These are phyloP conservation scores for Diplodia intermedia DNA, from an alignment of 2,329 filamentous ascomycete genomes.

Conservation along the genomic window DNA sequence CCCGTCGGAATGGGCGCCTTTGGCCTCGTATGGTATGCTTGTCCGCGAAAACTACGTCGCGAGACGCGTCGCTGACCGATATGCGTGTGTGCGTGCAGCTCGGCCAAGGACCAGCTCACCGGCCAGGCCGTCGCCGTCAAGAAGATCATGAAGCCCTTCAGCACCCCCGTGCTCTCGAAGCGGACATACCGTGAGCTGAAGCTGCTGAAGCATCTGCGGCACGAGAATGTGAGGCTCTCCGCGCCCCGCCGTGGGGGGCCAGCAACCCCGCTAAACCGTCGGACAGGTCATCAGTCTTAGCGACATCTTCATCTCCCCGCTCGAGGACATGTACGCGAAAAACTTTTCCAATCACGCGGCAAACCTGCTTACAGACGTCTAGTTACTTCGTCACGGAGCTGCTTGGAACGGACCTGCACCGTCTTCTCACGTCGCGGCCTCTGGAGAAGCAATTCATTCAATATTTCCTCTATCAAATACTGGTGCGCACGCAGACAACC, in stretches of 20 bases:
- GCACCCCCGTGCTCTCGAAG: constrained; percentile 97
- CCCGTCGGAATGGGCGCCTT: constrained; percentile 99
- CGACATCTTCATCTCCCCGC: constrained; percentile 98
- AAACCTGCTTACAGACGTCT: constrained; percentile 36
- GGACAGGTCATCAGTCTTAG: constrained; percentile 88
- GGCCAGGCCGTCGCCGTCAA: constrained; percentile 97
- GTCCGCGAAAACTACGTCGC: constrained; percentile 24
- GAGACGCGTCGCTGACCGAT: constrained; percentile 31
- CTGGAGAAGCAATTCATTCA: constrained; percentile 99
- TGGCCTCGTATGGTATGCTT: constrained; percentile 86
- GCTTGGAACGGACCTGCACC: constrained; percentile 93
- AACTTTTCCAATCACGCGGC: constrained; percentile 18
- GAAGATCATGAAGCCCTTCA: constrained; percentile 99
- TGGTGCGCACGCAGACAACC: constrained; percentile 66
- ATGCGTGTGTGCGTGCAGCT: constrained; percentile 57
- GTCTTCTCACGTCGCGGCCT: constrained; percentile 90
- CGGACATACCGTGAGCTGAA: constrained; percentile 97
- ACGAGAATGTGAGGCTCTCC: constrained; percentile 81
- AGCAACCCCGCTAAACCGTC: constrained; percentile 13
- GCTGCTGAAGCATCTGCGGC: constrained; percentile 92
- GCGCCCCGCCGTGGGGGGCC: constrained; percentile 17
- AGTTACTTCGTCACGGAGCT: constrained; percentile 99
- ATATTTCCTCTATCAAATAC: constrained; percentile 99
- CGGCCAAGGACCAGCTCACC: constrained; percentile 96
- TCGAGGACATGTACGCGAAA: constrained; percentile 88